phyloP scores from a whole-genome alignment of 768 basidiomycete species.

The Russula foetens region DNA sequence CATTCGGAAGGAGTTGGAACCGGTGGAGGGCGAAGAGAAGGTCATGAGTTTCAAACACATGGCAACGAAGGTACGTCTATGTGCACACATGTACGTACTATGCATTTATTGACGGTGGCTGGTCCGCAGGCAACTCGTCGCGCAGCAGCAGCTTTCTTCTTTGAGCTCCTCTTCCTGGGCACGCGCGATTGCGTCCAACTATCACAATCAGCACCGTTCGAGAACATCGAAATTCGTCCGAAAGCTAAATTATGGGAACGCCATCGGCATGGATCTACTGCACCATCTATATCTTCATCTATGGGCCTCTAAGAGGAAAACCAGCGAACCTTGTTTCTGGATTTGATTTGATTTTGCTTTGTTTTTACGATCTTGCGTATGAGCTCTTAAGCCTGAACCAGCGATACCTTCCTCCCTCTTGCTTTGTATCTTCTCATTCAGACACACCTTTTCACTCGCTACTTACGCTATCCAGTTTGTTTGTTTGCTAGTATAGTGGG shows the following conservation, averaged over 20 bases:
- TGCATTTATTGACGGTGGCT: not conserved
- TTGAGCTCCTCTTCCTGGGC: slow-evolving; percentile 89
- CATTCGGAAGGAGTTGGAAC: slow-evolving; percentile 63
- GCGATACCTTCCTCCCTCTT: slow-evolving; percentile 12
- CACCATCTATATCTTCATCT: slow-evolving; percentile 40
- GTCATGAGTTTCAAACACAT: slow-evolving; percentile 70
- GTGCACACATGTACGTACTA: not conserved
- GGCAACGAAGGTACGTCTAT: slow-evolving; percentile 56
- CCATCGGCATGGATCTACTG: slow-evolving; percentile 38
- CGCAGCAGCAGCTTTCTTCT: slow-evolving; percentile 95
- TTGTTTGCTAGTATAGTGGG: not conserved
- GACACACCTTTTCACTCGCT: not conserved
- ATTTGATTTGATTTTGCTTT: slow-evolving; percentile 2
- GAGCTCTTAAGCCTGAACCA: not conserved
- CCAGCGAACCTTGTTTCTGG: not conserved
- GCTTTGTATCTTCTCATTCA: slow-evolving; percentile 7
- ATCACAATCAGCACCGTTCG: slow-evolving; percentile 64
- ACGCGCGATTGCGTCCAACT: slow-evolving; percentile 88
- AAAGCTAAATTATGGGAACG: slow-evolving; percentile 85
- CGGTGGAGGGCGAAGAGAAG: slow-evolving; percentile 44
- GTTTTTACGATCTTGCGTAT: not conserved
- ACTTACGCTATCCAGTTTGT: slow-evolving; percentile 11
- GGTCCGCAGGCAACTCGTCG: slow-evolving; percentile 67
- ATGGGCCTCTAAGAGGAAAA: slow-evolving; percentile 29
- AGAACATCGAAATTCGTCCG: slow-evolving; percentile 75